Percentiles rank a stretch among this genome's conserved stretches.
Evolutionary conservation across 163 green algal genomes (phyloP).

Genomic region (Trebouxia gelatinosa): DNA sequence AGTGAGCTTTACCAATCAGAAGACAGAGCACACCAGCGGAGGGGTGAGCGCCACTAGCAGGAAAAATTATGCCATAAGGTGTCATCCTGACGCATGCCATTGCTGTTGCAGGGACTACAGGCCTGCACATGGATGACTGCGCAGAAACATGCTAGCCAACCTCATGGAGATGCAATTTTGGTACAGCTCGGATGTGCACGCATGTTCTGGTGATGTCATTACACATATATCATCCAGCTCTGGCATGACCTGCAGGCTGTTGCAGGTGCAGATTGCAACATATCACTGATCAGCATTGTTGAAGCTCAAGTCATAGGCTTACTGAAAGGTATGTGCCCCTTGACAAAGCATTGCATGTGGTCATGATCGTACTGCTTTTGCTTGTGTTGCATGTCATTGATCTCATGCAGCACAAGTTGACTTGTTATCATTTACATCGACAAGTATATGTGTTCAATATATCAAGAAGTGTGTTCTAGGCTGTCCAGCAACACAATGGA

Average conservation of each 20-base stretch:
- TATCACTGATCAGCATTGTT: constrained; percentile 66
- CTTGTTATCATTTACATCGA: too few relatives aligned
- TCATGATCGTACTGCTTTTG: too few relatives aligned
- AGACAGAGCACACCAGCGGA: constrained; percentile 38
- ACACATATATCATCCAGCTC: neutral
- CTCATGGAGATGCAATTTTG: constrained; percentile 59
- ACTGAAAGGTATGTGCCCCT: constrained; percentile 49
- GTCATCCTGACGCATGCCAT: too few relatives aligned
- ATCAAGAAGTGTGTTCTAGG: too few relatives aligned
- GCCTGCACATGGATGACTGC: constrained; percentile 46
- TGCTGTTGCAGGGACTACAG: constrained; percentile 41
- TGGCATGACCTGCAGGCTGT: constrained; percentile 45
- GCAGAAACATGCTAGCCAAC: constrained; percentile 25
- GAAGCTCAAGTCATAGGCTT: constrained; percentile 52
- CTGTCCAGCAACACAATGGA: too few relatives aligned
- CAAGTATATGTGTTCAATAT: too few relatives aligned
- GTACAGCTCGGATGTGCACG: neutral
- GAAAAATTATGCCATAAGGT: too few relatives aligned
- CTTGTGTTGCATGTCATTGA: too few relatives aligned
- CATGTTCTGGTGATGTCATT: neutral
- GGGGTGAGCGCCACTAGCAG: too few relatives aligned
- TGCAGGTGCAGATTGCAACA: constrained; percentile 44
- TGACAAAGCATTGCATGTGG: constrained; percentile 2
- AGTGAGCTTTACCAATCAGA: constrained; percentile 55
- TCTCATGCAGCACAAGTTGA: too few relatives aligned